Evolutionary conservation across 352 stramenopile genomes (phyloP), one percentile per base, ranked within the genome.

Genomic region (Phytophthora palmivora): DNA sequence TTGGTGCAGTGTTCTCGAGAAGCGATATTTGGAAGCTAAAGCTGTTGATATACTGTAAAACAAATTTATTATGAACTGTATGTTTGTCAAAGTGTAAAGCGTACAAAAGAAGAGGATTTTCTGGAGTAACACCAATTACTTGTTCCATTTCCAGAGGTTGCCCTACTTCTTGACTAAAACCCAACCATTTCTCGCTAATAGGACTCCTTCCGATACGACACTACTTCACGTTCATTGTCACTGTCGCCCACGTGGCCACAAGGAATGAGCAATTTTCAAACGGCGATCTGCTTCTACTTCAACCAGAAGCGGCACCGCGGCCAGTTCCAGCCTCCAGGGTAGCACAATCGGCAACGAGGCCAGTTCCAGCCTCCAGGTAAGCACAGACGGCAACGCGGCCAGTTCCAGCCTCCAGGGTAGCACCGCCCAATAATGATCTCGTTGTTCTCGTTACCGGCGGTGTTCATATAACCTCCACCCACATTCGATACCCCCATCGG

Each of bases 321-420:
- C 55, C 55, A 63, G 12, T 49, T 42, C 44, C 34, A 63, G 16
- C 6, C 33, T 2, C 55, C 55, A 10, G 44, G 55, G 9, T 44
- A 57, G 16, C 53, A 61, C 8, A 38, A 67, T 19, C 61, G 61
- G 15, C 61, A 70, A 55, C 54, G 54, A 12, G 61, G 61, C 61
- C 61, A 70, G n/a, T 39, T 46, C 34, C 22, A 56, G 1, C 33
- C 48, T 8, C 58, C 50, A 5, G 54, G 61, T 9, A 60, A 48
- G 12, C 61, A 69, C 10, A 43, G 53, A 12, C 60, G 60, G 32
- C 60, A 69, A 19, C 52, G 60, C 2, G 60, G 60, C 60, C 60
- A 70, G 32, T 59, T 58, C 53, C 37, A 65, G 14, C 53, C 64
- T 12, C 61, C 61, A 9, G 61, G 60, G 39, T 46, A 60, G 26